A percentile compares a stretch with the other conserved stretches of the same genome.
These are phyloP conservation scores for Catharanthus roseus DNA, from an alignment of 257 asterid genomes.

Conservation along the genomic window DNA sequence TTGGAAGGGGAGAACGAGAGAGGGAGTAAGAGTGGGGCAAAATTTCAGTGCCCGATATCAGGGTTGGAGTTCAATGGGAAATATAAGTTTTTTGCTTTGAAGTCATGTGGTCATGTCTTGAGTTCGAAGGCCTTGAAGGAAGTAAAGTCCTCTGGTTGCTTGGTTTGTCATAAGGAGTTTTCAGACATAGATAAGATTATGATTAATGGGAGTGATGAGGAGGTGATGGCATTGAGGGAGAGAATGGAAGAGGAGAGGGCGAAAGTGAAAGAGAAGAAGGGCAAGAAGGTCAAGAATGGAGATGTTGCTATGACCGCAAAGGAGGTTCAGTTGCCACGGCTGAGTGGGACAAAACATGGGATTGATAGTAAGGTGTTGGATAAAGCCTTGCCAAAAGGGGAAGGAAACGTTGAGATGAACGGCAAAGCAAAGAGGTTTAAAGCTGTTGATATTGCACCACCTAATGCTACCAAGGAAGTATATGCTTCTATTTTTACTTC, in stretches of 20 bases:
- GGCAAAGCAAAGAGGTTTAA: conserved; percentile 53
- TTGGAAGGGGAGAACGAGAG: conserved; percentile 24
- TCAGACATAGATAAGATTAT: conserved; percentile 63
- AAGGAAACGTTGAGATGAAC: conserved; percentile 24
- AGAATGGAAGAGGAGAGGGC: conserved; percentile 58
- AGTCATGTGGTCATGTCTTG: conserved; percentile 76
- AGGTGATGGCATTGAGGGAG: conserved; percentile 64
- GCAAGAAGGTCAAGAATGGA: conserved; percentile 33
- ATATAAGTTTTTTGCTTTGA: conserved; percentile 58
- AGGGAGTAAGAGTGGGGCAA: conserved; percentile 21
- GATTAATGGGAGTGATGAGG: conserved; percentile 84
- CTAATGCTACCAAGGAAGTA: conserved; percentile 60
- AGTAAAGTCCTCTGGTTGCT: conserved; percentile 67
- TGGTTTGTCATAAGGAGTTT: conserved; percentile 74
- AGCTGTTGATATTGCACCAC: conserved; percentile 56
- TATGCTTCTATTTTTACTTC: conserved; percentile 89
- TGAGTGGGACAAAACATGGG: conserved; percentile 62
- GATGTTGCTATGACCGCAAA: conserved; percentile 24
- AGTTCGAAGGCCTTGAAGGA: conserved; percentile 89
- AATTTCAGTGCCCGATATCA: conserved; percentile 74
- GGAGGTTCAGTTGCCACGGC: conserved; percentile 21
- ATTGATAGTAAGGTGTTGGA: conserved; percentile 32
- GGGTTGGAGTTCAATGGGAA: conserved; percentile 83
- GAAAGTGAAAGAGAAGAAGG: conserved; percentile 53
- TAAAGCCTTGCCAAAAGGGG: conserved; percentile 18